Evolutionary conservation across 2,329 filamentous ascomycete species (phyloP), one percentile per base, ranked within the genome.

Genomic region (Aspergillus ochraceoroseus): DNA sequence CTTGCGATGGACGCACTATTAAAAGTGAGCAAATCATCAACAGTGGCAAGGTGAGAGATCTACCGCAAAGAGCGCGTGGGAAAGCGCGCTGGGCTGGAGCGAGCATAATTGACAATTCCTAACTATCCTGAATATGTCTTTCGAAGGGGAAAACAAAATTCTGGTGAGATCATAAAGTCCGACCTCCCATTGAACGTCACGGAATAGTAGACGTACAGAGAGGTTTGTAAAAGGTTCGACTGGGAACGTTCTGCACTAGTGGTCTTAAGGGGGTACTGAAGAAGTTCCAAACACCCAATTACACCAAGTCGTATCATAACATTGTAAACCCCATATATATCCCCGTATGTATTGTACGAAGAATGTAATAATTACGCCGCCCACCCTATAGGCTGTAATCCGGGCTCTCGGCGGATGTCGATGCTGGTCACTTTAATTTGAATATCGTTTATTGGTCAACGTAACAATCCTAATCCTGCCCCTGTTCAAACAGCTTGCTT

Each of bases 51-150:
- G 28, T 13, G 30, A 35, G n/a, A 39, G 42, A 25, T 44, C 25
- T 58, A 62, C 59, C 52, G 38, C 48, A 44, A 28, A 61, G 42
- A 36, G 57, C 53, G 49, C 56, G 53, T 34, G 50, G 47, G 20
- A 57, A 32, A 38, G 51, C 52, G 42, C 59, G 55, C 48, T 47
- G n/a, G n/a, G n/a, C 47, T 40, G 48, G 47, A 35, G 59, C 41
- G 22, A 52, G 48, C 31, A 62, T 37, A 59, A 63, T 62, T 30
- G 13, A 18, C 17, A 32, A 25, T 26, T 27, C 15, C 20, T 12
- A 25, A 7, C 3, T 13, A 18, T 34, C n/a, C 11, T 23, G 13
- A 6, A 9, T 32, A 11, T 6, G 7, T 12, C 15, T 32, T 13
- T n/a, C 11, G 7, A n/a, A n/a, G 20, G 29, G 2, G 19, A 14